These are phyloP conservation scores for Daldinia grandis DNA, from an alignment of 495 filamentous ascomycete genomes.

Conservation along the genomic window DNA sequence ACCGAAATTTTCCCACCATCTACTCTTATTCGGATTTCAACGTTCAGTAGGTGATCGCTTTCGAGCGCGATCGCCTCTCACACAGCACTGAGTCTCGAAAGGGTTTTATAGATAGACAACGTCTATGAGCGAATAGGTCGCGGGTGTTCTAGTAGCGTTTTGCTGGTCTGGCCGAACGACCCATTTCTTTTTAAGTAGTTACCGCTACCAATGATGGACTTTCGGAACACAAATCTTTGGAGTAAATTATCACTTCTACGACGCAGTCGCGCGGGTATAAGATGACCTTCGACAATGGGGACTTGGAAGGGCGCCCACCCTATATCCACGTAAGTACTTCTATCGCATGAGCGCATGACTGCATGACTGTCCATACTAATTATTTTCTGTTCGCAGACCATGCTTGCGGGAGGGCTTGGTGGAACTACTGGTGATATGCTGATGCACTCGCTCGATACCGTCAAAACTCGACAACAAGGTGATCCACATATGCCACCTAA, in stretches of 20 bases:
- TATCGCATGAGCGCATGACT: not conserved
- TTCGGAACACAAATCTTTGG: slow-evolving; percentile 44
- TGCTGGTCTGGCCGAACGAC: slow-evolving; percentile 14
- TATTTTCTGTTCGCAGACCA: slow-evolving; percentile 65
- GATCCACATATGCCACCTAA: slow-evolving; percentile 90
- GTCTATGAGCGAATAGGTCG: slow-evolving; percentile 8
- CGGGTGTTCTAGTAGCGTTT: not conserved
- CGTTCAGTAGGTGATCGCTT: slow-evolving; percentile 29
- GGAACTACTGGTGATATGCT: slow-evolving; percentile 95
- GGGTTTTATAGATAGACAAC: not conserved
- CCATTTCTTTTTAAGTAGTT: slow-evolving; percentile 21
- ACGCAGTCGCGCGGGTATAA: slow-evolving; percentile 46
- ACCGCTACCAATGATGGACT: slow-evolving; percentile 50
- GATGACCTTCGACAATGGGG: slow-evolving; percentile 56
- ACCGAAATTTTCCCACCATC: slow-evolving; percentile 26
- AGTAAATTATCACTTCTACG: slow-evolving; percentile 42
- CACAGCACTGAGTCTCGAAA: not conserved
- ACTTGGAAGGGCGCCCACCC: slow-evolving; percentile 55
- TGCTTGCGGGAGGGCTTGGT: slow-evolving; percentile 92
- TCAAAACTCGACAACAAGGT: slow-evolving; percentile 98
- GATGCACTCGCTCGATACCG: slow-evolving; percentile 98
- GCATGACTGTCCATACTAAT: slow-evolving; percentile 20
- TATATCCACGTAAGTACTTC: slow-evolving; percentile 53
- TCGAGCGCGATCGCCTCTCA: slow-evolving; percentile 31
- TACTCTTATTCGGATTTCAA: slow-evolving; percentile 4